Evolutionary conservation across 2,329 filamentous ascomycete genomes (phyloP).

Genomic region (Exserohilum rostratum): DNA sequence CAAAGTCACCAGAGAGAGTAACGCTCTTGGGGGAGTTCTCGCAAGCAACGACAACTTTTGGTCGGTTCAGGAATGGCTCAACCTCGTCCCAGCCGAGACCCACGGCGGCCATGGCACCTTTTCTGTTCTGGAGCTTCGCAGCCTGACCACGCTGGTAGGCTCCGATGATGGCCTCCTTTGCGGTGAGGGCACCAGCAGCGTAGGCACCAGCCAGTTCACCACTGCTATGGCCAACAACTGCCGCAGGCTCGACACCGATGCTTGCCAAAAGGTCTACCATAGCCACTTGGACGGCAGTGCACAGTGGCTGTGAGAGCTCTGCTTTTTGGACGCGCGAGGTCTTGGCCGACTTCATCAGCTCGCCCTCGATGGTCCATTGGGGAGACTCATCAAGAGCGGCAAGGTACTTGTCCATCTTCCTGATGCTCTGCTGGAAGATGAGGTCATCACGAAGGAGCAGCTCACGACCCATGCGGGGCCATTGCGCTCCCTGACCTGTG

Average conservation of each 20-base stretch:
- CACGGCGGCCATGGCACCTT: constrained; percentile 23
- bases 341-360: constrained; percentile 12
- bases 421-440: constrained; percentile 4
- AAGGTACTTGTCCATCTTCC: constrained; percentile 12
- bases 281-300: constrained; percentile 31
- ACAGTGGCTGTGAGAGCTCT: constrained; percentile 29
- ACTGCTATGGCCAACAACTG: constrained; percentile 48
- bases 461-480: constrained; percentile 22
- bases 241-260: constrained; percentile 17
- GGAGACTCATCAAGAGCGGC: background rate
- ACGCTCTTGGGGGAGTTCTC: constrained; percentile 27
- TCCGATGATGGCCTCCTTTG: constrained; percentile 20
- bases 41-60: constrained; percentile 12
- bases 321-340: constrained; percentile 18
- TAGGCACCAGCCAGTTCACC: constrained; percentile 53
- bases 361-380: constrained; percentile 16
- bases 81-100: constrained; percentile 10
- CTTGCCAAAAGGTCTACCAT: constrained; percentile 17
- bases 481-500: constrained; percentile 36
- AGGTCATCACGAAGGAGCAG: constrained; percentile 4
- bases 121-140: background rate
- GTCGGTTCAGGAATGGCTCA: background rate
- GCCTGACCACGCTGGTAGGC: constrained; percentile 25
- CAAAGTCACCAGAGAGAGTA: constrained; percentile 31
- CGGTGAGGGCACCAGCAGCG: constrained; percentile 33